These are phyloP conservation scores for Aspergillus candidus DNA, from an alignment of 2,329 filamentous ascomycete genomes.

Conservation along the genomic window DNA sequence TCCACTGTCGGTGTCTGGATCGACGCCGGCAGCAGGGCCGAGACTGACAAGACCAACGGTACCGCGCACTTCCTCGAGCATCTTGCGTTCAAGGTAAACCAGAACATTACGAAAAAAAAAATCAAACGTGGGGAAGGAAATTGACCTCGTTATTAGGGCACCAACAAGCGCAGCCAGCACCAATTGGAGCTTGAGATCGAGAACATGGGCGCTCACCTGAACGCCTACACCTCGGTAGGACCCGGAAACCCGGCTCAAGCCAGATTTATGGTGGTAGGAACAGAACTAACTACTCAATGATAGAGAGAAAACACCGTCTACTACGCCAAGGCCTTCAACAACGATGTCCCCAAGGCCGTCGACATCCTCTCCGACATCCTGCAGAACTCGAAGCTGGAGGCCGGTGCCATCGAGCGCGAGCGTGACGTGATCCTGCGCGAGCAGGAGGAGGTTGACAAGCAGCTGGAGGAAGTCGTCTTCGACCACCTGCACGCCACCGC, in stretches of 20 bases:
- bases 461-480: conserved; percentile 98
- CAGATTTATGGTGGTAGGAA: conserved; percentile 5
- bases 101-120: not conserved
- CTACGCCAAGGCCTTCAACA: conserved; percentile 98
- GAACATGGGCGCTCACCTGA: conserved; percentile 99
- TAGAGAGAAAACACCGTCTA: conserved; percentile 99
- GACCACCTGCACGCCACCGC: conserved; percentile 98
- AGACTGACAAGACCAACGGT: conserved; percentile 97
- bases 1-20: conserved; percentile 99
- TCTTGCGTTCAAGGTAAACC: conserved; percentile 91
- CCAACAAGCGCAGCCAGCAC: conserved; percentile 86
- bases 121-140: not conserved
- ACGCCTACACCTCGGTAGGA: conserved; percentile 97
- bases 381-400: conserved; percentile 97
- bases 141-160: conserved; percentile 54
- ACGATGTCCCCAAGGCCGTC: conserved; percentile 91
- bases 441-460: conserved; percentile 99
- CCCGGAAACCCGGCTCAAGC: conserved; percentile 16
- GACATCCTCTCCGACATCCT: conserved; percentile 99
- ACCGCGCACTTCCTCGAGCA: conserved; percentile 99
- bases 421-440: conserved; percentile 97
- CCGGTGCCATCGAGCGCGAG: conserved; percentile 88
- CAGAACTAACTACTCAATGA: conserved; percentile 35
- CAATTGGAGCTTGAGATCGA: conserved; percentile 99
- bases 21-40: conserved; percentile 94